Base-by-base conservation (phyloP, 345 rosid genomes). In the Aquilaria yunnanensis region DNA sequence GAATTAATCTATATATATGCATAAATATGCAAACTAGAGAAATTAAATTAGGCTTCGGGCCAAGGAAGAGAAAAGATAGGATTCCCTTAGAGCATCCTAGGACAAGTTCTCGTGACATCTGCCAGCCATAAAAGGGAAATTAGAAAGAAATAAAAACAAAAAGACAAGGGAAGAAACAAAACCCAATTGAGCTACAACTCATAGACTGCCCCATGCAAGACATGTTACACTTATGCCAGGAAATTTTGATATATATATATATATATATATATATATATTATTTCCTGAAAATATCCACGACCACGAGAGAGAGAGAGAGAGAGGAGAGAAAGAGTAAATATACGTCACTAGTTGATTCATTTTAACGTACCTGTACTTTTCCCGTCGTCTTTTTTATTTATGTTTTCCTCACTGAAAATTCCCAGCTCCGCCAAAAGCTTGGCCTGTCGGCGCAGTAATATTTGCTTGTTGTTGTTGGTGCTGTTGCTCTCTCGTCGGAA, bases 171-270 rank as follows among this genome's bases (percentile, higher is more conserved):
- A 70, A 56, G 58, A 65, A 74, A 75, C 73, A 72, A 72, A 63
- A 69, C 61, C 76, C 72, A 60, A 64, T 14, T 49, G 72, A 67
- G 68, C 62, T 54, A 69, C 76, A 67, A 57, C 66, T 73, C 75
- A 63, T 54, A 32, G 61, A 53, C 73, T 72, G 66, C 64, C 79
- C 72, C 78, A 74, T 75, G 77, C 70, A 67, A 72, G 76, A 77
- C 70, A 85, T 37, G 9, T 37, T 37, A 37, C 43, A 5, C 43
- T 37, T 67, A 65, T 80, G 86, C 70, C 85, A 76, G 81, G 65
- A 51, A 79, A 67, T 70, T 43, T 33, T 52, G 1, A 23, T 23
- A 23, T 23, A 23, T 23, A 23, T 23, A 23, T 23, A 23, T 23
- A 23, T 23, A 23, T 23, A 23, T 23, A 23, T 23, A 23, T 23